A percentile compares a stretch with the other conserved stretches of the same genome.
These are phyloP conservation scores for Aspergillus melleus DNA, from an alignment of 2,329 filamentous ascomycete genomes.

Conservation along the genomic window DNA sequence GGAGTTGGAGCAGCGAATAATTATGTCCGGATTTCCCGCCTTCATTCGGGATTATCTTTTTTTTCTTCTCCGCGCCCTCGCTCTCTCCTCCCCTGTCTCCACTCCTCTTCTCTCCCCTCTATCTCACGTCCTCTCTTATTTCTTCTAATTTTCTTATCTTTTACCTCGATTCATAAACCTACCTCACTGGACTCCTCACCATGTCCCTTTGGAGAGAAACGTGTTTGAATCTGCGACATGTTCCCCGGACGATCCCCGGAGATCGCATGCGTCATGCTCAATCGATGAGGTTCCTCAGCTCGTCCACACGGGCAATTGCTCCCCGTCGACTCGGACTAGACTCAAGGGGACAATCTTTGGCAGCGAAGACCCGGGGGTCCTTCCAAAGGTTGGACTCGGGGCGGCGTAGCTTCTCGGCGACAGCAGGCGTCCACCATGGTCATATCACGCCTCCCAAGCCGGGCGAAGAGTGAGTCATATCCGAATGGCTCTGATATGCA, in stretches of 20 bases:
- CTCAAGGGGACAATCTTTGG: conserved; percentile 11
- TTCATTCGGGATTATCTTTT: conserved; percentile 12
- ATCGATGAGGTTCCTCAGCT: conserved; percentile 31
- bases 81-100: not conserved
- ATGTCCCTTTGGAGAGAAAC: conserved; percentile 39
- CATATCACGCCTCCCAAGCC: conserved; percentile 81
- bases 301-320: conserved; percentile 21
- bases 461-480: conserved; percentile 76
- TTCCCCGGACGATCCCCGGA: conserved; percentile 61
- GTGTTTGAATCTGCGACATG: conserved; percentile 33
- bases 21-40: conserved; percentile 23
- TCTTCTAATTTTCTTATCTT: not conserved
- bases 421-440: conserved; percentile 64
- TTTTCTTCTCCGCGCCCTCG: not conserved
- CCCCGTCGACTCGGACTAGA: conserved; percentile 13
- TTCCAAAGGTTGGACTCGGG: conserved; percentile 27
- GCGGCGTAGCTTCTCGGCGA: conserved; percentile 64
- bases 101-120: not conserved
- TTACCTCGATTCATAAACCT: conserved; percentile 4
- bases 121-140: not conserved
- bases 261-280: conserved; percentile 41
- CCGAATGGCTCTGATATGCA: not conserved
- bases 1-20: not conserved
- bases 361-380: conserved; percentile 10
- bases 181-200: not conserved